phyloP scores from a whole-genome alignment of 2,329 filamentous ascomycete species.

The Colletotrichum kahawae region DNA sequence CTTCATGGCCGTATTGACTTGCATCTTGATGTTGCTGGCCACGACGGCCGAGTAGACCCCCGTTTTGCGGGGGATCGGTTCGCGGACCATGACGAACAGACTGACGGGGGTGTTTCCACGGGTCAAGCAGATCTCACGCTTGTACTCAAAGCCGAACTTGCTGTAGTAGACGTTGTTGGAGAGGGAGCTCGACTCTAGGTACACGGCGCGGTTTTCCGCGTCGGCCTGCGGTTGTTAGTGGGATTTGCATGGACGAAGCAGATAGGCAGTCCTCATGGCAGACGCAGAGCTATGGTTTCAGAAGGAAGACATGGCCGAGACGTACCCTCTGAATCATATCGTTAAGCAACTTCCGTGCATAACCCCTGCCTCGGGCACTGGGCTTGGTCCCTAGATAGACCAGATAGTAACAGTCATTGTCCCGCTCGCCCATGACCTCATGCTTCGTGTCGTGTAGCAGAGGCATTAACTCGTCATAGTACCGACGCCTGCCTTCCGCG shows the following conservation, averaged over 20 bases:
- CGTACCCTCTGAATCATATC: conserved; percentile 69
- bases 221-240: conserved; percentile 60
- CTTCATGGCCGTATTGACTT: conserved; percentile 34
- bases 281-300: background rate
- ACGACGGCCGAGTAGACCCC: conserved; percentile 30
- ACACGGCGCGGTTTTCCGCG: conserved; percentile 69
- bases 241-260: background rate
- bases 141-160: conserved; percentile 75
- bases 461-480: conserved; percentile 79
- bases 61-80: conserved; percentile 55
- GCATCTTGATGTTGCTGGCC: conserved; percentile 36
- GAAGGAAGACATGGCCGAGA: conserved; percentile 24
- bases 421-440: conserved; percentile 69
- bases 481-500: conserved; percentile 72
- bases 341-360: conserved; percentile 73
- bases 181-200: conserved; percentile 77
- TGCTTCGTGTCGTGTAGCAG: conserved; percentile 76
- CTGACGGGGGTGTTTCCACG: conserved; percentile 63
- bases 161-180: conserved; percentile 75
- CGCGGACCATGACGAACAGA: conserved; percentile 83
- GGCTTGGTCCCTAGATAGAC: conserved; percentile 83
- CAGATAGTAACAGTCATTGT: conserved; percentile 77
- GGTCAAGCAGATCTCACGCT: conserved; percentile 66
- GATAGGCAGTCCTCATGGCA: background rate
- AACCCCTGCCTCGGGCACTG: conserved; percentile 72